Evolutionary conservation across 768 basidiomycete genomes (phyloP), one percentile per base, ranked within the genome.

Genomic region (Trametes punicea): DNA sequence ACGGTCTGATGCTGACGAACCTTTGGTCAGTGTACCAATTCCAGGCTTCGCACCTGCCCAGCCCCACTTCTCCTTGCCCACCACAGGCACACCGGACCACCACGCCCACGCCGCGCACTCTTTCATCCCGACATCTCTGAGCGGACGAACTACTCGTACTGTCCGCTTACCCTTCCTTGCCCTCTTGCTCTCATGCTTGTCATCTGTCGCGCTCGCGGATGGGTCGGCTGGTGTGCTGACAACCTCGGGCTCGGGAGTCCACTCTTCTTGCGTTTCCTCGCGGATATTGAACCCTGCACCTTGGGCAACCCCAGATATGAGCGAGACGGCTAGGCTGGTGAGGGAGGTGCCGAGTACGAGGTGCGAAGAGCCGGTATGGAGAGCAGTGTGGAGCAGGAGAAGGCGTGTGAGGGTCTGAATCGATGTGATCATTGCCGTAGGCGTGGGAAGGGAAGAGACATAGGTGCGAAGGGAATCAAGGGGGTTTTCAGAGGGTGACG

Each of bases 101-200:
- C 86, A 88, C 1, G 82, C 80, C 77, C 86, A 92, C 25, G 82
- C 77, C 0, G 84, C 79, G 60, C 87, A 91, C 67, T 93, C 90
- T 65, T 93, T 93, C 74, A 81, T 81, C 2, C 83, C 84, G 25
- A 90, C 67, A 51, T 93, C 91, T 50, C 81, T 74, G 46, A 93
- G 73, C 1, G 91, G 90, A 21, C 85, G 77, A 18, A 85, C 70
- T 11, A 92, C 69, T 30, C 81, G 75, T 13, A 90, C 72, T 0
- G 45, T 62, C 46, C 48, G 60, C 52, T 38, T 48, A 40, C 47
- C 51, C 33, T 41, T 58, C 46, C 41, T 36, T 25, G 16, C 50
- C 53, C 45, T 31, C 39, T 30, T 60, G 48, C 11, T 25, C 15
- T 23, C 27, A 11, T 40, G 18, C 3, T 6, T 31, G 18, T 41